Evolutionary conservation across 306 rosid species (phyloP).

Genomic region (Canavalia ensiformis): DNA sequence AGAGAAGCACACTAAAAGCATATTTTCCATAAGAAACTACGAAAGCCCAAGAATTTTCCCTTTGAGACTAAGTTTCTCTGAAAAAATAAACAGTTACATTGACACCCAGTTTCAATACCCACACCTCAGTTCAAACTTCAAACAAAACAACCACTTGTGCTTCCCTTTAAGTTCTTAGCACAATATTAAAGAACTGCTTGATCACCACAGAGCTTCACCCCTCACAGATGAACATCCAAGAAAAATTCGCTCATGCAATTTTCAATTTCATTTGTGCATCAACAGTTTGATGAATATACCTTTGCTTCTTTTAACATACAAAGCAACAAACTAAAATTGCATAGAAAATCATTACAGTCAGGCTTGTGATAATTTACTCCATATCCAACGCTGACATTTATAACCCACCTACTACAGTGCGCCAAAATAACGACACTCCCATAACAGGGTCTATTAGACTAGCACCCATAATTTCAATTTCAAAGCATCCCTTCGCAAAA

Average conservation of each 20-base stretch:
- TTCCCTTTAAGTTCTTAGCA: slow-evolving; percentile 1
- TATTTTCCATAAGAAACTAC: not conserved
- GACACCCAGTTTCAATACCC: not conserved
- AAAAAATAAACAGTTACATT: not conserved
- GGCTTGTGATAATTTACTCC: slow-evolving; percentile 24
- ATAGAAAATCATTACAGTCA: slow-evolving; percentile 13
- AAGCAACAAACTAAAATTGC: not conserved
- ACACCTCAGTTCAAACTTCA: slow-evolving; percentile 29
- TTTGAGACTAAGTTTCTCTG: not conserved
- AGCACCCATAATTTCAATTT: slow-evolving; percentile 22
- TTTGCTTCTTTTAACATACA: not conserved
- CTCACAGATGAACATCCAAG: not conserved
- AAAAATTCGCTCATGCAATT: slow-evolving; percentile 1
- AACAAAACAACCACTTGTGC: slow-evolving; percentile 12
- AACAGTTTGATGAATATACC: not conserved
- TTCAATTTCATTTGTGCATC: slow-evolving; percentile 25
- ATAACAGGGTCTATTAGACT: slow-evolving; percentile 28
- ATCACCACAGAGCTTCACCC: slow-evolving; percentile 14
- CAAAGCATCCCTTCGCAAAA: not conserved
- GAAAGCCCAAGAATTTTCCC: not conserved
- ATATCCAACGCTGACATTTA: not conserved
- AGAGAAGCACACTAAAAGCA: not conserved
- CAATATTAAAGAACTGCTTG: slow-evolving; percentile 6
- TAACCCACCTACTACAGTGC: not conserved
- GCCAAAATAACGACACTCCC: slow-evolving; percentile 22